Base-by-base conservation (phyloP, 192 early-diverging fungal genomes). In the Backusella macrospora region DNA sequence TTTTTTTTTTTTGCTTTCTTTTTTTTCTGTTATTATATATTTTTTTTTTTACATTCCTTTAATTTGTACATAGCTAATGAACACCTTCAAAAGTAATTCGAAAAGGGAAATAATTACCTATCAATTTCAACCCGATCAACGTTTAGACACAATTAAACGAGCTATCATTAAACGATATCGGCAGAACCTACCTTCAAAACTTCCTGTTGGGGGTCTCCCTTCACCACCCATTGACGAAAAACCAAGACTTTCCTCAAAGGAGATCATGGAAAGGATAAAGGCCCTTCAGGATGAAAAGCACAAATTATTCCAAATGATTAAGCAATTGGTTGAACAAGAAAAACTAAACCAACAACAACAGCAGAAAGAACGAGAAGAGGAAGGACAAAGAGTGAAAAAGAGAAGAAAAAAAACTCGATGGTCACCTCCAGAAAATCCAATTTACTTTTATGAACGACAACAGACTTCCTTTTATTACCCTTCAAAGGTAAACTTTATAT, bases 181-280 rank as follows among this genome's bases (percentile, higher is more conserved):
- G 15, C 14, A 65, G 44, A 23, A 15, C 44, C 38, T 18, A 38
- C 0, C 18, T 21, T 21, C 18, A 66, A 66, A 21, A 10, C 52
- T 45, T 26, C 67, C 43, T 4, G 15, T 68, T 47, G 45, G 67
- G 15, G 62, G 62, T n/a, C 48, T 72, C n/a, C 71, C 71, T 8
- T 72, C 71, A 15, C 71, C 71, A 12, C 71, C 71, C 3, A 62
- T 62, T 43, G 71, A 72, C 37, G 47, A 55, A 39, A 48, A 70
- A n/a, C n/a, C 26, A 40, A 29, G 29, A 42, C 69, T 47, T 10
- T 44, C 69, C 1, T 16, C 37, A 37, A 7, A 37, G 38, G 69
- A 38, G n/a, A 55, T 70, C n/a, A 49, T 1, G 18, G 69, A 49
- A 55, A 70, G 34, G 15, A 59, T 72, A 21, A 16, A 44, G 4